Base-by-base conservation (phyloP, 1,139 yeast genomes). In the Sugiyamaella japonica region DNA sequence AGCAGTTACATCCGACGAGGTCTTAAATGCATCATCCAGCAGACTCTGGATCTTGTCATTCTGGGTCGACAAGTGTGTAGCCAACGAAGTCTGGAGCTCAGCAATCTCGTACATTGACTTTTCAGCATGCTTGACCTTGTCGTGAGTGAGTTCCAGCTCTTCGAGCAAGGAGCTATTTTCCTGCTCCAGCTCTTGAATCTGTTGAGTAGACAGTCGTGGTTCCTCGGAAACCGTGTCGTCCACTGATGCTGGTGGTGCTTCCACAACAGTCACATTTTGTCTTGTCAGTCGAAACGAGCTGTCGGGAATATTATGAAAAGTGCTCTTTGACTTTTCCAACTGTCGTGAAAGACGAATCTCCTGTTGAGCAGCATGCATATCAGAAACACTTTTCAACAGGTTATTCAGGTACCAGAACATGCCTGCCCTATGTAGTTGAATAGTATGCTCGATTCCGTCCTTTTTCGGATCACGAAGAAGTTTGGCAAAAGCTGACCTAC, bases 61-160 rank as follows among this genome's bases (percentile, higher is more conserved):
- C 70, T 93, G 99, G 0, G 82, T 72, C 36, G 84, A 83, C 52
- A 93, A 74, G 66, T 91, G 96, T 50, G 85, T 76, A 3, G 90
- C 79, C 57, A 93, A 76, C 64, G 89, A 95, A 32, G 85, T 78
- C 65, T 90, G 96, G 60, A 93, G 71, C 54, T 84, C 82, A 1
- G 93, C 81, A 50, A 93, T 86, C 66, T 90, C 97, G 52, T 84
- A 72, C 74, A 91, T 84, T 1, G 96, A 83, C 57, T 77, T 78
- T 66, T 90, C 95, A n/a, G 93, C 81, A 58, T 67, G 65, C 52
- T 68, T 65, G 1, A 76, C 76, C 57, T 73, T 71, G 44, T 69
- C 70, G 16, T 73, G 66, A 2, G 73, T 67, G 28, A 66, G 62
- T 53, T 82, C 80, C 44, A 91, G 72, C 61, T 90, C 95, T 50